Evolutionary conservation across 1,284 basidiomycete species (phyloP), one percentile per base, ranked within the genome.

Genomic region (Limonomyces culmigenus): DNA sequence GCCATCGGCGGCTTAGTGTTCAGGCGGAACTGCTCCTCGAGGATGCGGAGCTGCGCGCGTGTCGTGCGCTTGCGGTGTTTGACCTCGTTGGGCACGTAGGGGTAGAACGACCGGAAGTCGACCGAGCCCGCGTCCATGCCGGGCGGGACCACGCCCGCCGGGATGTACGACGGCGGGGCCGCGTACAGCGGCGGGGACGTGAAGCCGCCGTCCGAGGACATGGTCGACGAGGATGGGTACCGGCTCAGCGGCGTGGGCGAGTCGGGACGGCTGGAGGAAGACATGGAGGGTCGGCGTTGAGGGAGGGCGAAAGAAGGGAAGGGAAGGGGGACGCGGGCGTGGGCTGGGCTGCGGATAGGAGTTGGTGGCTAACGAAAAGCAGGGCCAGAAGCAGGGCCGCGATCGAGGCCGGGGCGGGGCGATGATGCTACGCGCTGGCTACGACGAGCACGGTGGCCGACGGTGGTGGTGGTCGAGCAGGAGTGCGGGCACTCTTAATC

Each of bases 1-100:
- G 67, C 60, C 36, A 79, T 81, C 54, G 89, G 88, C 13, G 91
- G 91, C 53, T 95, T 93, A 32, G 85, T 84, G 56, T 89, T 85
- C 43, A 67, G 65, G 46, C 72, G 71, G 57, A 92, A 95, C 47
- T 87, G 70, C 41, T 69, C 65, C 55, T 95, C 89, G 43, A 96
- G 72, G 38, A 88, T 71, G 54, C 78, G 75, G 48, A 89, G 74
- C 59, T 92, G 88, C 21, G 74, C 65, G 23, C 73, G 70, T 15
- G 84, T 83, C 0, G 87, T 92, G 34, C 87, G 65, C 47, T 86
- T 83, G 38, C 87, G 67, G 48, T 91, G 87, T 61, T 91, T 91
- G 58, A 91, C 83, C 60, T 89, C 79, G 57, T 81, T 83, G 38
- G 81, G 83, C 38, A 75, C 74, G 60, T 85, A 86, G n/a, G 77